Evolutionary conservation across 768 basidiomycete species (phyloP).

Genomic region (Tylopilus sp.): DNA sequence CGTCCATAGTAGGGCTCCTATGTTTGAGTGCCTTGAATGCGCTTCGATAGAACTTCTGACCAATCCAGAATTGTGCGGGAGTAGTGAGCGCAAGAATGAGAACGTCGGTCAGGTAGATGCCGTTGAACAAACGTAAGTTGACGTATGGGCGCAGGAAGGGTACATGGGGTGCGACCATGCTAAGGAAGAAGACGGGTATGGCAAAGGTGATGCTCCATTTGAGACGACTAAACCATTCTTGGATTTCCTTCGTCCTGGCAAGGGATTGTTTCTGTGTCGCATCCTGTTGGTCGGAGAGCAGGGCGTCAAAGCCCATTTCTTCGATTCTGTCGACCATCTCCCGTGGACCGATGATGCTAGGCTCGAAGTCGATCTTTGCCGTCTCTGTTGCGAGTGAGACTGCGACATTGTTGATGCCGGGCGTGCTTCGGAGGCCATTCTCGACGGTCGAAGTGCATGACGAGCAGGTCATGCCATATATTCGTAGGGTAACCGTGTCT

Average conservation of each 20-base stretch:
- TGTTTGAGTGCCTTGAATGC: slow-evolving; percentile 93
- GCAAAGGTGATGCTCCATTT: slow-evolving; percentile 74
- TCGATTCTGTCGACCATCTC: slow-evolving; percentile 86
- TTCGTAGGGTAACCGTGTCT: slow-evolving; percentile 69
- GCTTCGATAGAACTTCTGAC: slow-evolving; percentile 79
- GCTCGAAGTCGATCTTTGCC: slow-evolving; percentile 74
- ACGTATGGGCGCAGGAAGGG: slow-evolving; percentile 55
- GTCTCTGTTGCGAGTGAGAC: slow-evolving; percentile 77
- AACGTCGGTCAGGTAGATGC: slow-evolving; percentile 80
- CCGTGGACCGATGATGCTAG: slow-evolving; percentile 67
- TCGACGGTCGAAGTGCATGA: slow-evolving; percentile 80
- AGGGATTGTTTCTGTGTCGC: slow-evolving; percentile 84
- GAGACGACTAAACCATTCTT: slow-evolving; percentile 84
- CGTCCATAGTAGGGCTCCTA: slow-evolving; percentile 93
- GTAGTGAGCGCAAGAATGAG: slow-evolving; percentile 75
- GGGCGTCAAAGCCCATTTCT: slow-evolving; percentile 88
- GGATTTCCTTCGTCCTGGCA: slow-evolving; percentile 84
- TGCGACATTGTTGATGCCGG: slow-evolving; percentile 69
- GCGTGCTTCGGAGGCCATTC: slow-evolving; percentile 58
- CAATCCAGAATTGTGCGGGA: slow-evolving; percentile 92
- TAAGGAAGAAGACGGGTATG: slow-evolving; percentile 89
- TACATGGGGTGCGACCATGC: slow-evolving; percentile 78
- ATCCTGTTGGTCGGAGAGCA: slow-evolving; percentile 76
- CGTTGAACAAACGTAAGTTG: slow-evolving; percentile 50
- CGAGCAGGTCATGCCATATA: slow-evolving; percentile 92